phyloP scores from a whole-genome alignment of 331 rosid genomes.

The Rosa hybrid region DNA sequence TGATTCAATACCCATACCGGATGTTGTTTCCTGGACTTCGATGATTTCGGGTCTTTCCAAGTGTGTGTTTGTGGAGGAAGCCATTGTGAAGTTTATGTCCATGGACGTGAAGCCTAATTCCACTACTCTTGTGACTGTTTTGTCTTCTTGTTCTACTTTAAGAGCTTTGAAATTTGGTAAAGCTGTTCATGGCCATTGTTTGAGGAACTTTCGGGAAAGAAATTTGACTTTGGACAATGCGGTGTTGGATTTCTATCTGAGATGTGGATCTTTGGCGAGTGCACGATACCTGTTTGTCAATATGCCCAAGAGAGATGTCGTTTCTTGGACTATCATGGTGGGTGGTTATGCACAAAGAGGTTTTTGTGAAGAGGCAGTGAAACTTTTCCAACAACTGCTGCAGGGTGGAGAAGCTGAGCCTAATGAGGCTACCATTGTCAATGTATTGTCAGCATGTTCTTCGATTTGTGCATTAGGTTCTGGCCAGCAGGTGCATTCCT shows the following conservation, averaged over 20 bases:
- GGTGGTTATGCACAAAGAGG: slow-evolving; percentile 74
- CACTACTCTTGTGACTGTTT: slow-evolving; percentile 56
- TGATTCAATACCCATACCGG: slow-evolving; percentile 42
- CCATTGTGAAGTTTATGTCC: slow-evolving; percentile 45
- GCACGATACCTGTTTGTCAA: slow-evolving; percentile 56
- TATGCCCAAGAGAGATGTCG: slow-evolving; percentile 60
- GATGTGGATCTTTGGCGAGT: slow-evolving; percentile 50
- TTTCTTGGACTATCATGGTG: slow-evolving; percentile 79
- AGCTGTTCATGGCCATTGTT: slow-evolving; percentile 55
- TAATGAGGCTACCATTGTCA: slow-evolving; percentile 63
- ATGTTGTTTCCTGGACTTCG: slow-evolving; percentile 88
- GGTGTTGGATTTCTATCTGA: slow-evolving; percentile 51
- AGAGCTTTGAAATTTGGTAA: slow-evolving; percentile 51
- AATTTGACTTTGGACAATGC: slow-evolving; percentile 56
- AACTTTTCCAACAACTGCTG: slow-evolving; percentile 54
- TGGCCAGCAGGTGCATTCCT: slow-evolving; percentile 75
- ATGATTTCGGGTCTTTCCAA: slow-evolving; percentile 69
- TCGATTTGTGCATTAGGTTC: slow-evolving; percentile 59
- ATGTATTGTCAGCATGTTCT: slow-evolving; percentile 69
- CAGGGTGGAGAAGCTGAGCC: slow-evolving; percentile 46
- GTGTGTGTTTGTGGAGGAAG: slow-evolving; percentile 65
- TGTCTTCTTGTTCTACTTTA: slow-evolving; percentile 63
- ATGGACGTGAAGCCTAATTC: slow-evolving; percentile 66
- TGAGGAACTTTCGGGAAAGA: slow-evolving; percentile 37
- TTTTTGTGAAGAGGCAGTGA: slow-evolving; percentile 52